Base-by-base conservation (phyloP, 2,329 filamentous ascomycete species). In the Fusarium algeriense region DNA sequence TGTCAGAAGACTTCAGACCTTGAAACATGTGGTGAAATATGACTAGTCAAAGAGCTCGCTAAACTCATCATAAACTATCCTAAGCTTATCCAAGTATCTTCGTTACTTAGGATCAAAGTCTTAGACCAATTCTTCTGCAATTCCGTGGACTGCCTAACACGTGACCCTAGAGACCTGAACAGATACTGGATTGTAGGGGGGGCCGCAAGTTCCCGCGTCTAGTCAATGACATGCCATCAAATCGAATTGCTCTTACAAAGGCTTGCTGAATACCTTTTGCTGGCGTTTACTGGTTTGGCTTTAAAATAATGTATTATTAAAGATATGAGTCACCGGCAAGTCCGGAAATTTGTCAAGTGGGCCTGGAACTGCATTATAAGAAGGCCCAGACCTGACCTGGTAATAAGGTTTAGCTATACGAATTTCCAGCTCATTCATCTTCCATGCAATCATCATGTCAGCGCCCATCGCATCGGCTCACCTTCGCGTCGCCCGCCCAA, bases 401-500 rank as follows among this genome's bases (percentile, higher is more conserved):
- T 20, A 23, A 19, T 12, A 1, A 26, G 40, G 52, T n/a, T 34
- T 5, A n/a, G 12, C 3, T 26, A 20, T 6, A 4, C 7, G 9
- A 15, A 54, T 11, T 32, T 11, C 3, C 2, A 1, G 12, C 23
- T 19, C 7, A 15, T 34, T 26, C 17, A n/a, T n/a, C 19, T n/a
- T 38, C 13, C 20, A n/a, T 34, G 23, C 17, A 7, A 9, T 15
- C 8, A 55, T 15, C 26, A 55, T 46, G 52, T 26, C 38, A 15
- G 17, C 38, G 5, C 28, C 52, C 13, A 34, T 55, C 20, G 52
- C 52, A 46, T 46, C 38, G 20, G 52, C 52, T 34, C 52, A 55
- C 12, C 52, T 55, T 46, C 52, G 52, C 20, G 52, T 55, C 1
- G 38, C 52, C 9, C 52, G 52, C 7, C 52, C 52, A 13, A 55